These are phyloP conservation scores for Gonapodya prolifera DNA, from an alignment of 192 early-diverging fungal genomes.

Conservation along the genomic window DNA sequence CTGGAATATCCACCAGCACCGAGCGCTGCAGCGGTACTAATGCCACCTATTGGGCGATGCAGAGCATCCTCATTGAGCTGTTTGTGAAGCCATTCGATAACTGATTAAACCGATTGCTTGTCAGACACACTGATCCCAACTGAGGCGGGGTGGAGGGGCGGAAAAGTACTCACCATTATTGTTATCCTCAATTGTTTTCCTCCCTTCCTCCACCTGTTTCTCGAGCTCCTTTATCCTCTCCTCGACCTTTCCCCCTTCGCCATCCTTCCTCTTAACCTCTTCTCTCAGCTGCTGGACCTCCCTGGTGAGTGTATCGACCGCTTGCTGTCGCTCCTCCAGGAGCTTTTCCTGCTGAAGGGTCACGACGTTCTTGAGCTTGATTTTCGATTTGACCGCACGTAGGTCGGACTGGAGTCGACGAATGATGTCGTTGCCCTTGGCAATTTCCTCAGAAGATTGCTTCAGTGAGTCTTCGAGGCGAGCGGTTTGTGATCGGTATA, in stretches of 20 bases:
- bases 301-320: conserved; percentile 22
- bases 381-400: conserved; percentile 30
- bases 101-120: conserved; percentile 12
- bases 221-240: conserved; percentile 18
- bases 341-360: conserved; percentile 45
- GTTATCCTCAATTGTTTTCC: conserved; percentile 38
- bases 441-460: conserved; percentile 23
- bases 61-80: conserved; percentile 46
- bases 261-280: conserved; percentile 5
- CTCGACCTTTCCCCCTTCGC: conserved; percentile 7
- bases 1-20: background rate
- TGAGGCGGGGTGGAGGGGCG: background rate
- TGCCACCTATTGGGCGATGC: conserved; percentile 16
- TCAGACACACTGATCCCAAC: background rate
- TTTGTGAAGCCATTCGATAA: conserved; percentile 53
- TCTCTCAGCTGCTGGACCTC: conserved; percentile 22
- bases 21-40: background rate
- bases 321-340: conserved; percentile 28
- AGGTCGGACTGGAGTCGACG: conserved; percentile 33
- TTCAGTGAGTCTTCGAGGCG: conserved; percentile 21
- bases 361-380: conserved; percentile 42
- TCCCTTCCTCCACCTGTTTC: conserved; percentile 27
- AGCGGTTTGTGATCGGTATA: conserved; percentile 13
- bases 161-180: conserved; percentile 22
- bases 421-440: conserved; percentile 47